Base-by-base conservation (phyloP, 768 basidiomycete genomes). In the Floccularia luteovirens region DNA sequence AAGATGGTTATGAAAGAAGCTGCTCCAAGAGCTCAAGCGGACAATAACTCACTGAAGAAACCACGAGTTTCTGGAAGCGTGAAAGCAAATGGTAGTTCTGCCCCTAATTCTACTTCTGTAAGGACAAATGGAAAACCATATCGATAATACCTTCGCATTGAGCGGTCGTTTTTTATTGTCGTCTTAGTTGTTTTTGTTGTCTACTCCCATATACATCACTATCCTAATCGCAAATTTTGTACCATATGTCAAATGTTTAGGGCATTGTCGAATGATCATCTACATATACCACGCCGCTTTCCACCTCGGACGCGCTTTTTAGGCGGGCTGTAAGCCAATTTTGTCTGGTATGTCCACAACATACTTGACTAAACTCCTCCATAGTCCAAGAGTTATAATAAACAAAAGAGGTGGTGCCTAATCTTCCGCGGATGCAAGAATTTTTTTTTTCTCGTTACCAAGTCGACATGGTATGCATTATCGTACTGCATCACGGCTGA, bases 1-100 rank as follows among this genome's bases (percentile, higher is more conserved):
- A 96, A 96, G 65, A 90, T 96, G 85, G 88, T 90, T 45, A 83
- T 84, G 74, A 89, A 89, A 60, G 87, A 87, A 55, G 74, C 77
- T 33, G 74, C 75, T 24, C 77, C 79, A n/a, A 64, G 76, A 43
- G 61, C 74, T n/a, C 64, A 69, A 38, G 62, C 72, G 17, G 80
- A 80, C 39, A 68, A 52, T 31, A 52, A 46, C 44, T 58, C 69
- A 4, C 49, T 60, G 46, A 83, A 82, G 66, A 84, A 82, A 58
- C 71, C 77, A 32, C 72, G 81, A 46, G 60, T 70, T 30, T 71
- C 62, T 44, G 63, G 61, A n/a, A 50, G 54, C 50, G 44, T 43
- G 30, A 82, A 78, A 60, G 62, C 72, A 21, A 79, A 79, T 47
- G 75, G 75, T 41, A 45, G 61, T 41, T 60, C 74, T 39, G 53